Base-by-base conservation (phyloP, 2,329 filamentous ascomycete genomes). In the Huntiella bhutanensis region DNA sequence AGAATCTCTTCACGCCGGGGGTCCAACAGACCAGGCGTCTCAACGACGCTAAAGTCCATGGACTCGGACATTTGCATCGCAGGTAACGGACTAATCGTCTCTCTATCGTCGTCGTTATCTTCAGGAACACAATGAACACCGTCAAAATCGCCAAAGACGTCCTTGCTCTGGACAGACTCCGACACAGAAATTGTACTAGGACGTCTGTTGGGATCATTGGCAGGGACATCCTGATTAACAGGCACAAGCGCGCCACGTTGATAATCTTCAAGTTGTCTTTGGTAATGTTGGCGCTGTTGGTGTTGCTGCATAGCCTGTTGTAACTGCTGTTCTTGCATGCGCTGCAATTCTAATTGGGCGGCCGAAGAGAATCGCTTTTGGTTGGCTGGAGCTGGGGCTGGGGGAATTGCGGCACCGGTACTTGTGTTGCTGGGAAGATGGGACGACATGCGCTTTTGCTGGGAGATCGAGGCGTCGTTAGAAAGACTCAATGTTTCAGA, bases 101-200 rank as follows among this genome's bases (percentile, higher is more conserved):
- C 33, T 19, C 16, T 16, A 33, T 45, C 35, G 28, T 45, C 40
- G 39, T 41, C 22, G 13, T 43, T 16, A n/a, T 52, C 40, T 4
- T 75, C 69, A 3, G 77, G 71, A 22, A 73, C 70, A 57, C 77
- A 84, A 56, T 88, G 82, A 11, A 80, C 78, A 34, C 83, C 83
- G 57, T 91, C 83, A 56, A 91, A 91, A 57, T 87, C 82, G 37
- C 75, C 71, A 64, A 88, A 91, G 3, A 82, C 72, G 35, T 70
- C 68, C 62, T 51, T 75, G 65, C 13, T 73, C 73, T 56, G 82
- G 32, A 80, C 75, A 48, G 69, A 77, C 2, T 80, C 82, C 47
- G 71, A 70, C 12, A 38, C 19, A 13, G 48, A 49, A 10, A 35
- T 35, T 16, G 36, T 22, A 5, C 43, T 35, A n/a, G 43, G 43